These are phyloP conservation scores for Nematocida sp. DNA, from an alignment of 371 early-diverging fungal genomes.

Conservation along the genomic window DNA sequence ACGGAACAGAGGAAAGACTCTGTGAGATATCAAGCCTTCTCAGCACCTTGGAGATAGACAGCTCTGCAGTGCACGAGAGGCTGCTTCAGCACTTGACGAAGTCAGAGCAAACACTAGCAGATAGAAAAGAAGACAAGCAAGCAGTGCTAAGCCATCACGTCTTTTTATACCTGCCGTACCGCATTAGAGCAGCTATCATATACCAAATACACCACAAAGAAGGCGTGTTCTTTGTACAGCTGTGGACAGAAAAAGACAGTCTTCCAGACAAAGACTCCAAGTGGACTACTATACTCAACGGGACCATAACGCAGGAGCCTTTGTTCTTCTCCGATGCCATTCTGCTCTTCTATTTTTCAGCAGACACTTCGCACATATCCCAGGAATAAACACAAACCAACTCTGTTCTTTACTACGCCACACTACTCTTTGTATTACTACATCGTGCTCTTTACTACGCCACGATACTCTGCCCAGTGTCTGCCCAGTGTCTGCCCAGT, in stretches of 20 bases:
- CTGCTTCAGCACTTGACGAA: background rate
- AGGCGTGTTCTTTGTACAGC: conserved; percentile 16
- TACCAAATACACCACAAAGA: conserved; percentile 1
- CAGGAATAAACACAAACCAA: too few species aligned
- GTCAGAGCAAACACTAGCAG: background rate
- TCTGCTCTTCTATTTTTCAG: conserved; percentile 25
- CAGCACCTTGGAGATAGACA: background rate
- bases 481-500: too few species aligned
- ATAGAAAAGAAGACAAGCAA: background rate
- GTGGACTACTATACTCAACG: conserved; percentile 17
- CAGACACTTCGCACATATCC: too few species aligned
- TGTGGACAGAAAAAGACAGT: background rate
- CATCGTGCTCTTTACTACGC: too few species aligned
- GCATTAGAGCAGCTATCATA: background rate
- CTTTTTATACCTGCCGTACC: background rate
- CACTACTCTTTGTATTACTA: too few species aligned
- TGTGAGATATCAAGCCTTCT: background rate
- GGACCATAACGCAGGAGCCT: background rate
- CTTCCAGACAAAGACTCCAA: background rate
- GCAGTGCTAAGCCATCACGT: too few species aligned
- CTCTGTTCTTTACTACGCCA: too few species aligned
- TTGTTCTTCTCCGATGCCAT: conserved; percentile 1
- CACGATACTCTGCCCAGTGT: too few species aligned
- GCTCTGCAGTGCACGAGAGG: background rate
- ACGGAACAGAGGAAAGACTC: too few species aligned